phyloP scores from a whole-genome alignment of 2,329 filamentous ascomycete genomes.

The Ascochyta lentis region DNA sequence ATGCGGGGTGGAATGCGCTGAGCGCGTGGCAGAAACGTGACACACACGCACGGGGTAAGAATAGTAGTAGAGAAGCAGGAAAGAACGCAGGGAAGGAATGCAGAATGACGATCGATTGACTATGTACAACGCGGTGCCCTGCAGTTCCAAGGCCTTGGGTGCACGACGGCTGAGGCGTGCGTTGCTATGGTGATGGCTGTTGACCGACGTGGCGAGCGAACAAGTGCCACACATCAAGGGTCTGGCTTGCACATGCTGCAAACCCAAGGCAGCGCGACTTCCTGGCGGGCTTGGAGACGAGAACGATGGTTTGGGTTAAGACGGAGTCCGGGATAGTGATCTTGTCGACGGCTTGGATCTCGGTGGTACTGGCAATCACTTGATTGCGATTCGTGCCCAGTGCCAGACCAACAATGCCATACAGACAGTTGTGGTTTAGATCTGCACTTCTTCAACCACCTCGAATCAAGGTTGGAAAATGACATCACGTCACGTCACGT shows the following conservation, averaged over 20 bases:
- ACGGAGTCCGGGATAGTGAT: background rate
- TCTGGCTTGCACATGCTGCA: slow-evolving; percentile 2
- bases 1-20: slow-evolving; percentile 23
- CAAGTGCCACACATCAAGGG: background rate
- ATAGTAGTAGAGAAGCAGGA: background rate
- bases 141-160: slow-evolving; percentile 8
- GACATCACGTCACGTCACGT: slow-evolving; percentile 19
- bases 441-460: background rate
- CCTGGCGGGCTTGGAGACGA: background rate
- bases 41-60: slow-evolving; percentile 4
- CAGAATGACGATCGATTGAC: slow-evolving; percentile 20
- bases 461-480: background rate
- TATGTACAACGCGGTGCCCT: slow-evolving; percentile 26
- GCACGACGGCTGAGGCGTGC: slow-evolving; percentile 23
- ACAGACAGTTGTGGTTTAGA: background rate
- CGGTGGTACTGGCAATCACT: background rate
- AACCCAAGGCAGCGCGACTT: slow-evolving; percentile 7
- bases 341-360: background rate
- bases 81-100: background rate
- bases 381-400: no score
- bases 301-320: background rate
- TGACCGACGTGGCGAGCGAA: slow-evolving; percentile 35
- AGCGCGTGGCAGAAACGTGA: background rate
- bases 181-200: slow-evolving; percentile 43
- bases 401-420: no score